Evolutionary conservation across 805 yeast genomes (phyloP).

Genomic region (Metschnikowia henanensis): DNA sequence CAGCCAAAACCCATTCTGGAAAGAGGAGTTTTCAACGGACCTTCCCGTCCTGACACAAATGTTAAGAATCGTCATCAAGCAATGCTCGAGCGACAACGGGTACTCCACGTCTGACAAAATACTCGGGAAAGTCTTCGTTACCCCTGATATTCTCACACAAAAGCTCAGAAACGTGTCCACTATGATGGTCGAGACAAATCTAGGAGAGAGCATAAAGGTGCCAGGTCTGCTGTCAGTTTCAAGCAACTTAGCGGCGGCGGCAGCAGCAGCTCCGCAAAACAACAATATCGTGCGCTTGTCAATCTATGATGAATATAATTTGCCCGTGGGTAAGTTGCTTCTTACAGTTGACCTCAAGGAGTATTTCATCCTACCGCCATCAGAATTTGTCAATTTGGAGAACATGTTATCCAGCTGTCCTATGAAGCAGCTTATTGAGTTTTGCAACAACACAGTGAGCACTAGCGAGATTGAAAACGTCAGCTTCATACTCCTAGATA

Average conservation of each 20-base stretch:
- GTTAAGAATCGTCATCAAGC: slow-evolving; percentile 49
- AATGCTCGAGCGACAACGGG: slow-evolving; percentile 24
- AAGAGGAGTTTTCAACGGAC: slow-evolving; percentile 69
- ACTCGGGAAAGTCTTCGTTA: slow-evolving; percentile 54
- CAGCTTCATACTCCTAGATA: slow-evolving; percentile 63
- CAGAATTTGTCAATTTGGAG: slow-evolving; percentile 61
- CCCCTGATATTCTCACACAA: slow-evolving; percentile 49
- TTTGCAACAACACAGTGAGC: slow-evolving; percentile 40
- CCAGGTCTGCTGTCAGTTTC: slow-evolving; percentile 14
- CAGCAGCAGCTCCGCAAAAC: slow-evolving; percentile 10
- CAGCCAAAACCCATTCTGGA: slow-evolving; percentile 69
- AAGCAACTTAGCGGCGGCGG: slow-evolving; percentile 10
- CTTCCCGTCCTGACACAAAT: slow-evolving; percentile 55
- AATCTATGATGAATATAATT: slow-evolving; percentile 39
- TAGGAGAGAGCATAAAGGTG: slow-evolving; percentile 23
- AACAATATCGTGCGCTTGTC: slow-evolving; percentile 47
- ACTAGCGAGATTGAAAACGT: slow-evolving; percentile 51
- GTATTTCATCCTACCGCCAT: slow-evolving; percentile 58
- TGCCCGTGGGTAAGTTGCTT: slow-evolving; percentile 58
- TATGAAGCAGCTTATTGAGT: slow-evolving; percentile 51
- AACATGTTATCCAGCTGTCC: slow-evolving; percentile 56
- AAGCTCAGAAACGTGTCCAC: slow-evolving; percentile 34
- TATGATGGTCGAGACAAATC: slow-evolving; percentile 30
- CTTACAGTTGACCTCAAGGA: slow-evolving; percentile 51
- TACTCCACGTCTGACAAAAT: slow-evolving; percentile 38